phyloP scores from a whole-genome alignment of 2,329 filamentous ascomycete genomes.

The Fusarium algeriense region DNA sequence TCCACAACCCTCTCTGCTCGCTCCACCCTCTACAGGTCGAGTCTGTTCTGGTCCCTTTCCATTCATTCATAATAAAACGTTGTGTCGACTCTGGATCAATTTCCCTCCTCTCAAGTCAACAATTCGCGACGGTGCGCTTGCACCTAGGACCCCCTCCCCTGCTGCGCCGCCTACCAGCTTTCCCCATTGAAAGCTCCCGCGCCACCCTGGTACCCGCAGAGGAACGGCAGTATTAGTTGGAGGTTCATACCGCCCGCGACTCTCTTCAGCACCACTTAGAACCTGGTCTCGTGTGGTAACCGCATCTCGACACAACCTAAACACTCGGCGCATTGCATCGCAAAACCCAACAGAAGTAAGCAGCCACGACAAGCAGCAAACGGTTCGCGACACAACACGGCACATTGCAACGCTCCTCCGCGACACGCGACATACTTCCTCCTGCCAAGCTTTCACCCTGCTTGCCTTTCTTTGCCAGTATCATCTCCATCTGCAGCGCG shows the following conservation, averaged over 20 bases:
- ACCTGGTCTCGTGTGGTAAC: constrained; percentile 48
- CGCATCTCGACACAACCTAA: constrained; percentile 44
- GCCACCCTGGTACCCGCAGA: constrained; percentile 33
- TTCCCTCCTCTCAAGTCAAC: constrained; percentile 23
- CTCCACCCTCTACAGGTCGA: constrained; percentile 22
- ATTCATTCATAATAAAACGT: constrained; percentile 35
- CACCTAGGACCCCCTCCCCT: constrained; percentile 35
- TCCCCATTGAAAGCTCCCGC: constrained; percentile 35
- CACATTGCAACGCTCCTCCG: constrained; percentile 37
- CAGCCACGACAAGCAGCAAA: constrained; percentile 33
- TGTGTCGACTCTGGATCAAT: constrained; percentile 32
- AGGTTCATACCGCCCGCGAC: constrained; percentile 42
- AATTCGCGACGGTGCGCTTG: constrained; percentile 29
- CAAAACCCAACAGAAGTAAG: constrained; percentile 31
- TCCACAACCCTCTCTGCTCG: constrained; percentile 26
- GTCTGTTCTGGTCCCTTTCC: neutral
- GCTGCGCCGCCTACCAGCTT: constrained; percentile 40
- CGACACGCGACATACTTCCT: constrained; percentile 38
- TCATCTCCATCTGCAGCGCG: constrained; percentile 37
- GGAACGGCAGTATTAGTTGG: constrained; percentile 43
- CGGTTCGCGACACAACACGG: constrained; percentile 36
- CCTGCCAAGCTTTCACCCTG: constrained; percentile 10
- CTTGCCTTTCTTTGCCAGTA: constrained; percentile 19
- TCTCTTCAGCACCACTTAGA: constrained; percentile 41
- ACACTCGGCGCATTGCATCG: constrained; percentile 39